phyloP scores from a whole-genome alignment of 2,329 filamentous ascomycete species.

The Blumeriella jaapii region DNA sequence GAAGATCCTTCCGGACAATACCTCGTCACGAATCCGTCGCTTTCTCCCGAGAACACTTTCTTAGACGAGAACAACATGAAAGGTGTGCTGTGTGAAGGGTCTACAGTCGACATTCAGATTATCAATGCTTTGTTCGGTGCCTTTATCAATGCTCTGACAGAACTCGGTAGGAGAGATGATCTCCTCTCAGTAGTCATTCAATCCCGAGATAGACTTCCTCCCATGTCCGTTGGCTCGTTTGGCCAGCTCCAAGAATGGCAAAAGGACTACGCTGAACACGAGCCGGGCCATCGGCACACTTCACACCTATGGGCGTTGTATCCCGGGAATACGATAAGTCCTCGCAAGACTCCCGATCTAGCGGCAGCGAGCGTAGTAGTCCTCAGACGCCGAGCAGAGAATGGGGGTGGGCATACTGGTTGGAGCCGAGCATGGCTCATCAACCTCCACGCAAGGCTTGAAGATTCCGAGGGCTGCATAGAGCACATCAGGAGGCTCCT shows the following conservation, averaged over 20 bases:
- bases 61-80: constrained; percentile 13
- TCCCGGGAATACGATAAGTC: constrained; percentile 31
- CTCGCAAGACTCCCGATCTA: constrained; percentile 25
- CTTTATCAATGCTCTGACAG: constrained; percentile 14
- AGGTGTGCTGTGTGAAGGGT: constrained; percentile 32
- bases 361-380: constrained; percentile 24
- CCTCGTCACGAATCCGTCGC: constrained; percentile 29
- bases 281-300: constrained; percentile 34
- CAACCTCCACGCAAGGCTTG: constrained; percentile 34
- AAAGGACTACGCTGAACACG: constrained; percentile 29
- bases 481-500: constrained; percentile 31
- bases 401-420: constrained; percentile 34
- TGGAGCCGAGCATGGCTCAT: constrained; percentile 38
- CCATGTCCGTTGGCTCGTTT: constrained; percentile 20
- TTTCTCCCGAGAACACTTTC: constrained; percentile 31
- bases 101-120: constrained; percentile 37
- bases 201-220: constrained; percentile 12
- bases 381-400: constrained; percentile 25
- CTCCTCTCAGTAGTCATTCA: constrained; percentile 14
- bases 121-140: constrained; percentile 30
- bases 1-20: constrained; percentile 21
- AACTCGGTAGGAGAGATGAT: constrained; percentile 27
- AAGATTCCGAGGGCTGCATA: constrained; percentile 29
- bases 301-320: constrained; percentile 35
- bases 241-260: constrained; percentile 34